Evolutionary conservation across 2,329 filamentous ascomycete genomes (phyloP).

Genomic region (Neonectria neomacrospora): DNA sequence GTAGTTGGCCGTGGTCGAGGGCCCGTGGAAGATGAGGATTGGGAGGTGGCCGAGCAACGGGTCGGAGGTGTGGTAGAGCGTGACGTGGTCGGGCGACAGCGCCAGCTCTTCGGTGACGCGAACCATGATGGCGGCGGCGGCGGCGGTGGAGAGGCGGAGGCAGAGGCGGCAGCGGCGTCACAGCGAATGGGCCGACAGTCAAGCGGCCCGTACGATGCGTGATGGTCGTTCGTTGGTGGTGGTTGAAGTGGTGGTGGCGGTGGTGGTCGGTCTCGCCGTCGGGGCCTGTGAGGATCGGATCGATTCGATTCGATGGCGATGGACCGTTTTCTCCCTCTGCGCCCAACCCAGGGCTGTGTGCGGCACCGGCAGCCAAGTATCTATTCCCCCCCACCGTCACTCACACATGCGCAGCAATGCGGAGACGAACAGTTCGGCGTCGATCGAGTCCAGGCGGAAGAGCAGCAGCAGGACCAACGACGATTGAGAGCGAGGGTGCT

Average conservation of each 20-base stretch:
- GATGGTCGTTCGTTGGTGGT: slow-evolving; percentile 35
- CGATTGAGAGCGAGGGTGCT: slow-evolving; percentile 36
- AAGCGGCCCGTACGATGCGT: slow-evolving; percentile 27
- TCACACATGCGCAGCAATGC: slow-evolving; percentile 31
- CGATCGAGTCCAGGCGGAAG: slow-evolving; percentile 21
- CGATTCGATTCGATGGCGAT: slow-evolving; percentile 3
- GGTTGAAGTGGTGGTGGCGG: slow-evolving; percentile 19
- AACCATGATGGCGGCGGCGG: slow-evolving; percentile 73
- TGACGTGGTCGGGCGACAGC: slow-evolving; percentile 82
- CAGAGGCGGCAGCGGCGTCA: slow-evolving; percentile 49
- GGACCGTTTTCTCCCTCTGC: neutral
- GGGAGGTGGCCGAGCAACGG: slow-evolving; percentile 82
- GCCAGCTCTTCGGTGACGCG: slow-evolving; percentile 81
- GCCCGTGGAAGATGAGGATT: slow-evolving; percentile 90
- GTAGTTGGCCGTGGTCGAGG: slow-evolving; percentile 88
- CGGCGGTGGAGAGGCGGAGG: neutral
- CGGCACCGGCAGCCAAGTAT: neutral
- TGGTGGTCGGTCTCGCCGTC: slow-evolving; percentile 1
- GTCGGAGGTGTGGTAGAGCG: slow-evolving; percentile 90
- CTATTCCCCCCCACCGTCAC: neutral
- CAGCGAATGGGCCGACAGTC: slow-evolving; percentile 37
- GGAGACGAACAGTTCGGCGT: slow-evolving; percentile 16
- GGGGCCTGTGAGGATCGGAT: neutral
- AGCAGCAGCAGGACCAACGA: slow-evolving; percentile 23
- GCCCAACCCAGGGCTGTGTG: neutral